phyloP scores from a whole-genome alignment of 345 rosid species.

The Barbarea vulgaris region DNA sequence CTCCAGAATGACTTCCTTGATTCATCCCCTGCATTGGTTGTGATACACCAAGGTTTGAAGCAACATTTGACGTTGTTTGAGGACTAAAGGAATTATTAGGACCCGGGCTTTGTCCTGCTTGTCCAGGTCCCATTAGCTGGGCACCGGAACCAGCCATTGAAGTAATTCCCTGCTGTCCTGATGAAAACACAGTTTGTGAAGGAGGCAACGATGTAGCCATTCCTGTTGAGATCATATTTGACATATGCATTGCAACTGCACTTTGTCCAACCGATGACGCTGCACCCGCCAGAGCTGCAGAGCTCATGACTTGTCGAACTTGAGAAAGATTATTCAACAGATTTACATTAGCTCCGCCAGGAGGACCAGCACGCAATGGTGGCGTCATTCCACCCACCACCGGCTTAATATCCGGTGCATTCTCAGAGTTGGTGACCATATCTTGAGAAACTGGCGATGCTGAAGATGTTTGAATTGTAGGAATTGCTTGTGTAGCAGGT shows the following conservation, averaged over 20 bases:
- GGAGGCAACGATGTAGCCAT: slow-evolving; percentile 77
- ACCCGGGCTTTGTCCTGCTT: slow-evolving; percentile 62
- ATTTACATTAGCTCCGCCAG: slow-evolving; percentile 84
- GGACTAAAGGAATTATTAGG: slow-evolving; percentile 46
- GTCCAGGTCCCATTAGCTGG: slow-evolving; percentile 57
- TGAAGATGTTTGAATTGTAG: slow-evolving; percentile 82
- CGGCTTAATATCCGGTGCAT: slow-evolving; percentile 77
- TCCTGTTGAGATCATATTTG: slow-evolving; percentile 95
- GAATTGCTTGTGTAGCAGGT: slow-evolving; percentile 71
- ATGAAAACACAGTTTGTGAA: slow-evolving; percentile 70
- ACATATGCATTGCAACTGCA: slow-evolving; percentile 91
- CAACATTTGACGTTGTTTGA: slow-evolving; percentile 60
- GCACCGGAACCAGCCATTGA: slow-evolving; percentile 70
- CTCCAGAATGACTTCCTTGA: slow-evolving; percentile 81
- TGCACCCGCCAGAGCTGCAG: slow-evolving; percentile 87
- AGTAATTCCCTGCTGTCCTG: slow-evolving; percentile 76
- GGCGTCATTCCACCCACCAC: slow-evolving; percentile 74
- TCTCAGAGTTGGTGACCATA: slow-evolving; percentile 58
- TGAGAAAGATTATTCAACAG: slow-evolving; percentile 90
- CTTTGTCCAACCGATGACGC: slow-evolving; percentile 83
- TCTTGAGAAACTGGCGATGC: slow-evolving; percentile 81
- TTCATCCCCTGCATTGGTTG: slow-evolving; percentile 78
- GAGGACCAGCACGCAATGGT: slow-evolving; percentile 67
- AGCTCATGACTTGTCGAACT: slow-evolving; percentile 83
- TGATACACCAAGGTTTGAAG: slow-evolving; percentile 73